Evolutionary conservation across 164 flowering plant species (phyloP).

Genomic region (Buxus sempervirens): DNA sequence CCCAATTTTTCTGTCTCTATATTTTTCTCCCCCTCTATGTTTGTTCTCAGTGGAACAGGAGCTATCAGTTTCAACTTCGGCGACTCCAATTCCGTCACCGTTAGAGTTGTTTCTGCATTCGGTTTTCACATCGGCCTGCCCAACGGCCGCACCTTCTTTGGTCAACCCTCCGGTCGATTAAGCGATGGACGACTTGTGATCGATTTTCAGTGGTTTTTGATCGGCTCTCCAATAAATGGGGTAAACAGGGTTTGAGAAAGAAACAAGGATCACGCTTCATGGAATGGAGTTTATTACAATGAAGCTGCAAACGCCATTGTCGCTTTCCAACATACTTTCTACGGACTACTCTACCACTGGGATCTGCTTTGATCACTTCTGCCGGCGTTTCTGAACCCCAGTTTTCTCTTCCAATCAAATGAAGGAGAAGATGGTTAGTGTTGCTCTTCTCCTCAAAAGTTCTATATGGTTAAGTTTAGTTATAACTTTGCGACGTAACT

Average conservation of each 20-base stretch:
- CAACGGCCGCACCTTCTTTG: conserved; percentile 42
- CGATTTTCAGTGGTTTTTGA: too few species aligned
- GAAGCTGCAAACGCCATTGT: conserved; percentile 52
- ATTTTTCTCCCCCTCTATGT: not conserved
- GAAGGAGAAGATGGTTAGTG: too few species aligned
- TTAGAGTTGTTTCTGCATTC: conserved; percentile 30
- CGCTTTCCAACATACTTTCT: conserved; percentile 45
- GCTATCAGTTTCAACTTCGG: conserved; percentile 40
- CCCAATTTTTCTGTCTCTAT: not conserved
- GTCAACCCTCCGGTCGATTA: conserved; percentile 32
- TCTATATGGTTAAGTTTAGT: too few species aligned
- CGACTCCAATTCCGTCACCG: conserved; percentile 52
- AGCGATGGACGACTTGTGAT: conserved; percentile 40
- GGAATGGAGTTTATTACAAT: conserved; percentile 71
- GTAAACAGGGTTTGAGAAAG: conserved; percentile 22
- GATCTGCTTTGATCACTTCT: conserved; percentile 28
- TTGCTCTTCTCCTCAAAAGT: too few species aligned
- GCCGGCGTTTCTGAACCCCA: conserved; percentile 9
- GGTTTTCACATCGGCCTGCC: conserved; percentile 36
- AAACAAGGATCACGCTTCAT: conserved; percentile 29
- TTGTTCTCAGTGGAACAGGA: conserved; percentile 10
- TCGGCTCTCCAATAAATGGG: too few species aligned
- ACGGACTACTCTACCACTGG: conserved; percentile 39
- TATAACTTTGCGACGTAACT: too few species aligned
- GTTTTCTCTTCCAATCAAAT: not conserved